Base-by-base conservation (phyloP, 352 stramenopile genomes). In the Phytophthora pluvialis region DNA sequence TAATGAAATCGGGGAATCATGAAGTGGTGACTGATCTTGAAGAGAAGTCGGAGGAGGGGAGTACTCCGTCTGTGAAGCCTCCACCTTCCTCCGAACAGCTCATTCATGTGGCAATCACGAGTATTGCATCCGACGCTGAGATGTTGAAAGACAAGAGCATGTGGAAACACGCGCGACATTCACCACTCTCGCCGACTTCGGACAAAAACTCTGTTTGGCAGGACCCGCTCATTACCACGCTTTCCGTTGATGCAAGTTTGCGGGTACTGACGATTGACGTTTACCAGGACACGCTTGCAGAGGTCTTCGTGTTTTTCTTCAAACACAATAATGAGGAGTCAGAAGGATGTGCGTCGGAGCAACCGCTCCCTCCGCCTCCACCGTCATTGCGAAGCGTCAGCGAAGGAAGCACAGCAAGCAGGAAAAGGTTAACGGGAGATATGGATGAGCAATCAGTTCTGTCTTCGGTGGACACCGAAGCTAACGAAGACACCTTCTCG, bases 271-370 rank as follows among this genome's bases (percentile, higher is more conserved):
- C 77, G 13, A 74, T 95, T 51, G 84, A 94, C 43, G 46, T 94
- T 25, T 88, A 92, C 47, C 86, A 93, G 67, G 81, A 93, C 35
- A 90, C 84, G 7, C 77, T 94, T 32, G 67, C 86, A 11, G 78
- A 90, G 44, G 61, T 94, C 12, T 81, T 95, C 28, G 53, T 92
- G 3, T 95, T 95, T 55, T 94, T 95, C 40, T 90, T 88, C 52
- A 60, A 76, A 35, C 76, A 73, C 12, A 73, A 73, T n/a, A 58
- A 54, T 12, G 67, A 80, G 18, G 53, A 72, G 35, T 25, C 28
- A 11, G 59, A 68, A 7, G 58, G 48, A 35, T 54, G 33, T 33
- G 6, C 8, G 0, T 35, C 58, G 5, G 38, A 72, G 3, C 46
- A 70, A 16, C 28, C 53, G 36, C 18, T 48, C 13, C 56, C 65